Base-by-base conservation (phyloP, 352 stramenopile genomes). In the Phytophthora niederhauseri region DNA sequence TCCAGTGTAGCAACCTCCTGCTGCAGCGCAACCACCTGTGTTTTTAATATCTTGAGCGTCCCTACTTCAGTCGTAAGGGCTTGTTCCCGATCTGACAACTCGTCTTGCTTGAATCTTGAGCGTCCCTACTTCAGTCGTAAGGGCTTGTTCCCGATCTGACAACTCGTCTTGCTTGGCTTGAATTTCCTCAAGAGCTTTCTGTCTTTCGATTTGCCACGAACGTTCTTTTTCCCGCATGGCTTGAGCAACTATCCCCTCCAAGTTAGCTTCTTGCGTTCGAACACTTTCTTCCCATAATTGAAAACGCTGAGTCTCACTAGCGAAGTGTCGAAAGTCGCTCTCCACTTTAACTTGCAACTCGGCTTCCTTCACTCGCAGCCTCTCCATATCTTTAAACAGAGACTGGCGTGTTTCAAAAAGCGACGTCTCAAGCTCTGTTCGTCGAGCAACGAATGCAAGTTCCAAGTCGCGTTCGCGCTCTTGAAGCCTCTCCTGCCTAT, bases 361-460 rank as follows among this genome's bases (percentile, higher is more conserved):
- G 4, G 81, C 73, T 34, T 89, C 70, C 53, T 87, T 86, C 4
- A 78, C 70, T 5, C 82, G 76, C 1, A 89, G 68, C 43, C 79
- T 78, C 54, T 93, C 85, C 65, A 89, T 81, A 15, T 93, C 79
- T 59, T 85, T 79, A 31, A 92, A 91, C 9, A 93, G 61, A 7
- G 66, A 68, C 65, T 93, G 85, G 0, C 85, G 66, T 4, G 75
- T 89, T 64, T 85, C 79, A 54, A 92, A 93, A n/a, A 91, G 53
- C 11, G 81, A 82, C 5, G 74, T 78, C 57, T 93, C 85, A 0
- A 93, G 57, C 53, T 90, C 78, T 0, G 78, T 81, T 65, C 75
- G 72, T 8, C 81, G 77, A 0, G 70, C 59, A 6, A 82, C 72
- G 70, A 89, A 91, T 30, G 65, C 68, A 48, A 90, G 65, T 24